Evolutionary conservation across 345 rosid species (phyloP), one percentile per base, ranked within the genome.

Genomic region (Orychophragmus violaceus): DNA sequence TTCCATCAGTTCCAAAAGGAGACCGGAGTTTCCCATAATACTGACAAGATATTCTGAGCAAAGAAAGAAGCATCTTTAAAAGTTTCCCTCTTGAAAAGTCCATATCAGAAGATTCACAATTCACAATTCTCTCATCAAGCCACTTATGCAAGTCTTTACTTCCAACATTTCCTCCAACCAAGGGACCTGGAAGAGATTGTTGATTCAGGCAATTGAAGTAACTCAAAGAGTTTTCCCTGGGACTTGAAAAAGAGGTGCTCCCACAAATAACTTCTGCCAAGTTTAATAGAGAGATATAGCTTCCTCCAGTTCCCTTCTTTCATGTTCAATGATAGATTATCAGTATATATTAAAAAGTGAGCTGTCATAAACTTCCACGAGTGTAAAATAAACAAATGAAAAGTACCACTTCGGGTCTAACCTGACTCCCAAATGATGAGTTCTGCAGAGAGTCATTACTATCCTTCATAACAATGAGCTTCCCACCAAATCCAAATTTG

Each of bases 401-500:
- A 54, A 51, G 12, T 41, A 17, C 10, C 37, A 42, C 50, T 50
- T 22, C 54, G 64, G 53, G 57, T 21, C 87, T 80, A 82, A 94
- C 99, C 99, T 88, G 95, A 71, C 58, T 78, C 56, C 82, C 87
- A 77, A 82, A 81, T 35, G 83, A 72, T 66, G 85, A 69, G 53
- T 73, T 84, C 64, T 77, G 84, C 14, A 74, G 77, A 66, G 83
- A 76, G 8, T 37, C 59, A 61, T 60, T 64, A 44, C 33, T 46
- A 76, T 84, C 86, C 79, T 85, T 94, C 91, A 90, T 82, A 28
- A 94, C 79, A 64, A 90, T 62, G 60, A 94, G 85, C 75, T 88
- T 94, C 65, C 99, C 99, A 64, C 98, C 98, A 82, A 95, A 95
- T n/a, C 99, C 99, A 76, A 95, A 95, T 64, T 81, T 74, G 71